Percentiles rank a stretch among this genome's conserved stretches.
Conservation (phyloP, 179 eudicot species). For the Amaranthus tricolor region DNA sequence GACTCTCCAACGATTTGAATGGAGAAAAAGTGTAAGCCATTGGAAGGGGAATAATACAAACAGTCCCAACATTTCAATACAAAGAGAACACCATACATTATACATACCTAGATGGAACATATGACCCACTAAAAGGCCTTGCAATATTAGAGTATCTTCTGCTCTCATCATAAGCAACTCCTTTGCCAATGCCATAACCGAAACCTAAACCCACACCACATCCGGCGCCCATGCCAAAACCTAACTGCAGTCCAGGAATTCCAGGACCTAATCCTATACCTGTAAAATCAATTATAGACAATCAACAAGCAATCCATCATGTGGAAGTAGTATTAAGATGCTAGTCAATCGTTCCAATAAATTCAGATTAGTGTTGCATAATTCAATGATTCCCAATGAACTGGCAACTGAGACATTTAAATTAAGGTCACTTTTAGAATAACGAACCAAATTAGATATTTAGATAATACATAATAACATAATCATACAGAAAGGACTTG, state of each 20-base stretch:
- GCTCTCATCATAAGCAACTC: conserved; percentile 75
- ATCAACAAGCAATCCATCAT: background rate
- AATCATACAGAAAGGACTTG: too few species aligned
- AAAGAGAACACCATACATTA: background rate
- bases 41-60: background rate
- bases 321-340: background rate
- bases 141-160: conserved; percentile 65
- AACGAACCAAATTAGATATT: too few species aligned
- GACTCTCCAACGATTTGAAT: background rate
- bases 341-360: background rate
- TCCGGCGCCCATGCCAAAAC: conserved; percentile 85
- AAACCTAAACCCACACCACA: conserved; percentile 92
- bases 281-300: conserved; percentile 22
- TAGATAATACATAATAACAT: too few species aligned
- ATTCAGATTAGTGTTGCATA: background rate
- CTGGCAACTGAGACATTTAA: too few species aligned
- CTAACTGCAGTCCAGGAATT: conserved; percentile 81
- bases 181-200: conserved; percentile 82
- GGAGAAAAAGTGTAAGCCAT: background rate
- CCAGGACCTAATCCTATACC: conserved; percentile 90
- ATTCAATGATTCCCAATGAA: too few species aligned
- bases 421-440: too few species aligned
- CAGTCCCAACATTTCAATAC: background rate
- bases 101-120: conserved; percentile 66
- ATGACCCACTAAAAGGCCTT: conserved; percentile 36